Evolutionary conservation across 768 basidiomycete species (phyloP).

Genomic region (Terana coerulea): DNA sequence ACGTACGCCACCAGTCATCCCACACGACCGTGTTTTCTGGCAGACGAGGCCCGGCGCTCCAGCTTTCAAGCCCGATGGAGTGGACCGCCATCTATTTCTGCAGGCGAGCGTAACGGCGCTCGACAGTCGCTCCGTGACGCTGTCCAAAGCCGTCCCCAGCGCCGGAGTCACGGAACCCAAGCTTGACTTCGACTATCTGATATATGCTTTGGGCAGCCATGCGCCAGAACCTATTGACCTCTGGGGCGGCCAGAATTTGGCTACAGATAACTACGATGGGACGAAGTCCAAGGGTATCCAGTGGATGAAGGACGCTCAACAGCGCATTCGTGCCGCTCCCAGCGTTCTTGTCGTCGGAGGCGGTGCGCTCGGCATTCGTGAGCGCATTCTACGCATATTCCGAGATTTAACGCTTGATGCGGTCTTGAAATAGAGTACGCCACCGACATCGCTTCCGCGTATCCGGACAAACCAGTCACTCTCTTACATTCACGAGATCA

Average conservation of each 20-base stretch:
- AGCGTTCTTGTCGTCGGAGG: constrained; percentile 66
- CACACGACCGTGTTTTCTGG: constrained; percentile 45
- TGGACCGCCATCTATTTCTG: constrained; percentile 32
- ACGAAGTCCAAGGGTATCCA: constrained; percentile 45
- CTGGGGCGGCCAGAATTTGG: constrained; percentile 33
- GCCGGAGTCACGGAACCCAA: constrained; percentile 31
- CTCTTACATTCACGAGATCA: constrained; percentile 55
- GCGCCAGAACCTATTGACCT: constrained; percentile 51
- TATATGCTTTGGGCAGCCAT: constrained; percentile 61
- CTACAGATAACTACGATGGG: constrained; percentile 23
- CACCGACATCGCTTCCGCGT: constrained; percentile 53
- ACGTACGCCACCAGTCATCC: constrained; percentile 34
- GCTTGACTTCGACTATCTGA: constrained; percentile 50
- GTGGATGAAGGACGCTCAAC: constrained; percentile 49
- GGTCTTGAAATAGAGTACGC: constrained; percentile 51
- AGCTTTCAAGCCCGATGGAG: constrained; percentile 13
- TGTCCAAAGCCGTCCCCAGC: constrained; percentile 45
- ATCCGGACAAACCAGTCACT: constrained; percentile 50
- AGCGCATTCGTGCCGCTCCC: constrained; percentile 39
- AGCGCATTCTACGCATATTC: constrained; percentile 21
- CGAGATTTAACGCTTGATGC: background rate
- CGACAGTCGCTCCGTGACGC: constrained; percentile 34
- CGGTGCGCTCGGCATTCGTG: constrained; percentile 70
- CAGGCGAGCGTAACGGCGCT: constrained; percentile 44
- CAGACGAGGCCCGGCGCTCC: background rate